phyloP scores from a whole-genome alignment of 2,329 filamentous ascomycete species.

The Epichloe bromicola region DNA sequence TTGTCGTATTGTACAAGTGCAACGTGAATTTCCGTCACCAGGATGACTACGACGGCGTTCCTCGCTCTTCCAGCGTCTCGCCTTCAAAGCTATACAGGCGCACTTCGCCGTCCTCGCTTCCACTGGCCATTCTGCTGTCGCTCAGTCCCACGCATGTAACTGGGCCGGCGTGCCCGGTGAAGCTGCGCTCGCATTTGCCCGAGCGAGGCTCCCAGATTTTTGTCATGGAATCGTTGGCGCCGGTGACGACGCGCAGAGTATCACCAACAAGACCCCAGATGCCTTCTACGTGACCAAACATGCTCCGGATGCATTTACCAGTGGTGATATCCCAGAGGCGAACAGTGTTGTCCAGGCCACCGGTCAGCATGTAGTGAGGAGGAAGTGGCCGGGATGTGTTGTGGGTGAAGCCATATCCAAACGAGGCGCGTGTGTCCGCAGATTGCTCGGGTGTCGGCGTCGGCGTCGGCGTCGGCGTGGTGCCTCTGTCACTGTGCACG shows the following conservation, averaged over 20 bases:
- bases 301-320: constrained; percentile 73
- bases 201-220: constrained; percentile 88
- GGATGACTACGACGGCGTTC: constrained; percentile 36
- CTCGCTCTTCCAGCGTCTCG: constrained; percentile 33
- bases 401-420: constrained; percentile 49
- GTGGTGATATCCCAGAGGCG: constrained; percentile 82
- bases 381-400: constrained; percentile 55
- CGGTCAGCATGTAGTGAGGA: constrained; percentile 84
- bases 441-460: constrained; percentile 16
- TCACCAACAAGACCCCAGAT: constrained; percentile 90
- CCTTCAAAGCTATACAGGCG: constrained; percentile 66
- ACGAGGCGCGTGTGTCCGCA: constrained; percentile 37
- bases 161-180: constrained; percentile 79
- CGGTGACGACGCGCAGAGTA: constrained; percentile 74
- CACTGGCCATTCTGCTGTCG: constrained; percentile 79
- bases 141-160: constrained; percentile 89
- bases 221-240: constrained; percentile 86
- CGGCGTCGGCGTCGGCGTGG: constrained; percentile 22
- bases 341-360: constrained; percentile 81
- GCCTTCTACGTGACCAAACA: constrained; percentile 94
- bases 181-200: constrained; percentile 83
- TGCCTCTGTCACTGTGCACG: constrained; percentile 33
- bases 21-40: too few species aligned
- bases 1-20: too few species aligned
- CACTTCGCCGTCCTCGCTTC: constrained; percentile 87